phyloP scores from a whole-genome alignment of 2,329 filamentous ascomycete species.

The Penicillium italicum region DNA sequence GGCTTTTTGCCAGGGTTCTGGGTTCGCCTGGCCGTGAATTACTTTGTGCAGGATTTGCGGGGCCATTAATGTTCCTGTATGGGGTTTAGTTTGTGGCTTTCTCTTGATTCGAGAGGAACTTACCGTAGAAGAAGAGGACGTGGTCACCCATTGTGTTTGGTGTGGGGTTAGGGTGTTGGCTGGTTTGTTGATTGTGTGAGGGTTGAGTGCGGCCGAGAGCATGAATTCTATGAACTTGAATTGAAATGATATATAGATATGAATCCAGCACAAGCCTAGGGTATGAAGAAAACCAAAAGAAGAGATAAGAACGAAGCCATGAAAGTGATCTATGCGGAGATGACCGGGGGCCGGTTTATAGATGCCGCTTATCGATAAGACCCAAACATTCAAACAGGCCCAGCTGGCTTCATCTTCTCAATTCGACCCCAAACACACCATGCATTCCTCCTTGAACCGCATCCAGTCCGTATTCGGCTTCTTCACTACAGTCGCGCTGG shows the following conservation, averaged over 20 bases:
- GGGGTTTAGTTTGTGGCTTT: slow-evolving; percentile 1
- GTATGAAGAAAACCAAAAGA: not conserved
- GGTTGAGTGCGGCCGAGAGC: not conserved
- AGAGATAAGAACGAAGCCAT: not conserved
- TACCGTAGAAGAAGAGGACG: slow-evolving; percentile 64
- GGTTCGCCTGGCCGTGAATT: slow-evolving; percentile 61
- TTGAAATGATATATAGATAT: not conserved
- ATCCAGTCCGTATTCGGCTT: slow-evolving; percentile 93
- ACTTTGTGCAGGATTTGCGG: slow-evolving; percentile 81
- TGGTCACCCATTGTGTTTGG: slow-evolving; percentile 45
- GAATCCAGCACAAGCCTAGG: not conserved
- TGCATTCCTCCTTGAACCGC: slow-evolving; percentile 85
- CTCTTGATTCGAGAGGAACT: too few species aligned
- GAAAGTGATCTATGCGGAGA: not conserved
- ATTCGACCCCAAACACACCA: slow-evolving; percentile 41
- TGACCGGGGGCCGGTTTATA: not conserved
- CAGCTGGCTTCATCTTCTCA: slow-evolving; percentile 30
- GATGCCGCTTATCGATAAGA: slow-evolving; percentile 22
- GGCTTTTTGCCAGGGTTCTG: slow-evolving; percentile 48
- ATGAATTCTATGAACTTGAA: not conserved
- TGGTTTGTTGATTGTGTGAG: not conserved
- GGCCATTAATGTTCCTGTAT: slow-evolving; percentile 67
- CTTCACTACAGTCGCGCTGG: slow-evolving; percentile 91
- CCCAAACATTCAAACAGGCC: slow-evolving; percentile 22
- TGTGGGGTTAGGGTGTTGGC: not conserved